Evolutionary conservation across 106 monocot species (phyloP), one percentile per base, ranked within the genome.

Genomic region (Alisma plantagoaquatica): DNA sequence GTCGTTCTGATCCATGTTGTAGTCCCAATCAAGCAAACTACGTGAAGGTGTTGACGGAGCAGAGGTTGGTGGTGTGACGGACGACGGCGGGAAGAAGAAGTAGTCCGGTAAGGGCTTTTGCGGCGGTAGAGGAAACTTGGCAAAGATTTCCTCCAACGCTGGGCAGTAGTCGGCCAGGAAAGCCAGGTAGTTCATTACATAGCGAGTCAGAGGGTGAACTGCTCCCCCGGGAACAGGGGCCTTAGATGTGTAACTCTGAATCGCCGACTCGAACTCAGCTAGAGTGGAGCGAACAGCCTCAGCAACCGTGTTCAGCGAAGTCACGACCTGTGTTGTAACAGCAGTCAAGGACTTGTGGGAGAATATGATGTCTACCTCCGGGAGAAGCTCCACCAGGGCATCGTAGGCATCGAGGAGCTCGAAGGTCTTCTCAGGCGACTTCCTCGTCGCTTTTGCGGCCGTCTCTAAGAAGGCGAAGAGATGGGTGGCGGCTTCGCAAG

Each of bases 121-220:
- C 2, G 11, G 18, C 1, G 32, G 56, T 29, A 66, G 19, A 1
- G 77, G 77, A 35, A 46, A 19, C 29, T 77, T 70, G 12, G 49
- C 63, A 56, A 60, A 70, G 15, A 82, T 70, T 16, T 77, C 74
- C n/a, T 28, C 31, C 26, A 84, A 64, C 4, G 46, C 9, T 1
- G 33, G 23, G 17, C 61, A 41, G 66, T 90, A 79, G 30, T 84
- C 84, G 42, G 77, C 65, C 42, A 90, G 73, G 46, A 66, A 51
- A 25, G 29, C 22, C 31, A 90, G 16, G 62, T 77, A 80, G 67
- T 84, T 83, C 80, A 73, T 84, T 7, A 58, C 76, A 65, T 84
- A 69, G 4, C 71, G 57, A 15, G 68, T 74, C 18, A 90, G 49
- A 2, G 77, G 74, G 54, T 83, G 89, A 28, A 57, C 15, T 3